phyloP scores from a whole-genome alignment of 2,329 filamentous ascomycete species.

The Microcyclosporella mali region DNA sequence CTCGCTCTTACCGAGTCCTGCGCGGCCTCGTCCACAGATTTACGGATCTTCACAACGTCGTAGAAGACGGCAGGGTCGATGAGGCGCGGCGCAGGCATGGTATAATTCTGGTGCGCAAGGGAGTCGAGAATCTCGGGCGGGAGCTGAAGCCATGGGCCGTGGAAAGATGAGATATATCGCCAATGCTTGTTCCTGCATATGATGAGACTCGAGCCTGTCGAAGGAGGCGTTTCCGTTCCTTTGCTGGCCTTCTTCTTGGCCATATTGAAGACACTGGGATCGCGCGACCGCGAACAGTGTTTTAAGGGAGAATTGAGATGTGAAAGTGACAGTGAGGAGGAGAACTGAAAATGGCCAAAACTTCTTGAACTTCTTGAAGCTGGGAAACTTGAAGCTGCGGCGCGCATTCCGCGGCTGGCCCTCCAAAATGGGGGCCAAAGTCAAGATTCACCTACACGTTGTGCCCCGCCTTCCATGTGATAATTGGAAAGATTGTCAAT shows the following conservation, averaged over 20 bases:
- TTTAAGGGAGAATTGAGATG: no score
- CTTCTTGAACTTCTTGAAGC: no score
- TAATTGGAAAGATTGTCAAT: no score
- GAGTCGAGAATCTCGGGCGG: slow-evolving; percentile 72
- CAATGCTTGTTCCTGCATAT: slow-evolving; percentile 73
- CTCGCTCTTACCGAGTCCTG: slow-evolving; percentile 71
- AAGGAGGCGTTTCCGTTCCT: slow-evolving; percentile 19
- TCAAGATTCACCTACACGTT: no score
- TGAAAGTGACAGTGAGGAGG: no score
- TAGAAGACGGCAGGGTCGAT: slow-evolving; percentile 77
- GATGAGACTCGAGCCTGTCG: slow-evolving; percentile 48
- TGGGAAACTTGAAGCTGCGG: no score
- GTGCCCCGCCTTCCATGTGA: no score
- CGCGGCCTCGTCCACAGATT: slow-evolving; percentile 72
- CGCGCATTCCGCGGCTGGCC: no score
- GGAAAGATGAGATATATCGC: slow-evolving; percentile 77
- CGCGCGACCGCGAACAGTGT: no score
- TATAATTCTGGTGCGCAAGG: slow-evolving; percentile 73
- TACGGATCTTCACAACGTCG: slow-evolving; percentile 75
- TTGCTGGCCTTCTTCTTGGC: slow-evolving; percentile 29
- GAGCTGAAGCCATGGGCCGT: slow-evolving; percentile 76
- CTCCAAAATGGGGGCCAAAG: no score
- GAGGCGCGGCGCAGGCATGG: slow-evolving; percentile 66
- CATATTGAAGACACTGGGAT: slow-evolving; percentile 16
- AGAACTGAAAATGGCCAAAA: no score